These are phyloP conservation scores for Phtheirospermum japonicum DNA, from an alignment of 257 asterid genomes.

Conservation along the genomic window DNA sequence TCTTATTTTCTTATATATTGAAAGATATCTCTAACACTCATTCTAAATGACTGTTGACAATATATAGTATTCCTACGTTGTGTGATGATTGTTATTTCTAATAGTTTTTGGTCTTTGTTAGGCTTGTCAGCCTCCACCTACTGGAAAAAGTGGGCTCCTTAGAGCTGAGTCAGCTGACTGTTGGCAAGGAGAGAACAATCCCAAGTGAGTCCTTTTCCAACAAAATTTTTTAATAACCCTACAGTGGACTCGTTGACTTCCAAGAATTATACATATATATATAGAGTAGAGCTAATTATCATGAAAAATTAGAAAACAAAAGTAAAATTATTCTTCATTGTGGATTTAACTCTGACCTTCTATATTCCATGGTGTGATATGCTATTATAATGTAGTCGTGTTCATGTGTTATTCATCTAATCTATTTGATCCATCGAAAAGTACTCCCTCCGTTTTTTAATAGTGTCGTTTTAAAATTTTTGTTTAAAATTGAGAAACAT, in stretches of 20 bases:
- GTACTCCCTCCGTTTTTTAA: too few species aligned
- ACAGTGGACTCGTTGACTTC: not conserved
- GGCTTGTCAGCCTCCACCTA: constrained; percentile 88
- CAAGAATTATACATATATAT: not conserved
- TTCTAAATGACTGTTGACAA: too few species aligned
- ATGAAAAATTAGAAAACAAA: not conserved
- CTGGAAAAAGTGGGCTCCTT: constrained; percentile 86
- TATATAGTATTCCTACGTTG: too few species aligned
- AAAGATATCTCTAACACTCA: too few species aligned
- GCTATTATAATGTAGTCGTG: too few species aligned
- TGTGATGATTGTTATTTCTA: not conserved
- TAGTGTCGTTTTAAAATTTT: too few species aligned
- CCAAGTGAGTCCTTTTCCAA: constrained; percentile 46
- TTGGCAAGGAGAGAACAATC: constrained; percentile 63
- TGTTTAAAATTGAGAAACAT: too few species aligned
- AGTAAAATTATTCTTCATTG: not conserved
- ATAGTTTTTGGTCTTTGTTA: constrained; percentile 32
- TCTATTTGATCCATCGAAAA: too few species aligned
- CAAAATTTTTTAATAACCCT: not conserved
- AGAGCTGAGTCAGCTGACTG: constrained; percentile 62
- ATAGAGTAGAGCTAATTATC: not conserved
- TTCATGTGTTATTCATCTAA: too few species aligned
- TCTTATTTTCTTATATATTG: too few species aligned
- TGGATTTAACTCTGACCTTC: not conserved
- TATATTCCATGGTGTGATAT: too few species aligned